Evolutionary conservation across 192 early-diverging fungal genomes (phyloP).

Genomic region (Linnemannia exigua): DNA sequence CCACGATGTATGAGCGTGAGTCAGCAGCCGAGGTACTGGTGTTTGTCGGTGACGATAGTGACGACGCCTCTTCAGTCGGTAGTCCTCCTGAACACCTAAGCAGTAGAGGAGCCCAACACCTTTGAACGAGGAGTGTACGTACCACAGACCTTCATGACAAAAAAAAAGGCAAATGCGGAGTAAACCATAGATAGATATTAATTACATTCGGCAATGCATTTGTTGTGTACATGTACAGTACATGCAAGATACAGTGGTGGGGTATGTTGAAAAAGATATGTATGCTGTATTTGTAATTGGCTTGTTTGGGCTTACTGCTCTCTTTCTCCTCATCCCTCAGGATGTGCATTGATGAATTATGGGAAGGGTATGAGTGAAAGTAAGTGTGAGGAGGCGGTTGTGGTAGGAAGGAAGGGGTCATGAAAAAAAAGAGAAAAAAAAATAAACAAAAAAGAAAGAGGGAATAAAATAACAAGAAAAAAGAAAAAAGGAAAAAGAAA

Average conservation of each 20-base stretch:
- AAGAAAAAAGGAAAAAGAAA: conserved; percentile 5
- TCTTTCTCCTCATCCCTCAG: neutral
- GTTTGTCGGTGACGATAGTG: neutral
- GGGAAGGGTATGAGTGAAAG: neutral
- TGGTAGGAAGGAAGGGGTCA: neutral
- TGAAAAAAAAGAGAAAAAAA: neutral
- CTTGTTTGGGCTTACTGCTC: neutral
- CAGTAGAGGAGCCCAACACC: neutral
- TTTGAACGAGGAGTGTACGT: neutral
- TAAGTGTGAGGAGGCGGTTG: neutral
- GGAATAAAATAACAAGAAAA: neutral
- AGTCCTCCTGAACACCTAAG: neutral
- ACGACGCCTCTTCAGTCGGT: neutral
- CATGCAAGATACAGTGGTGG: neutral
- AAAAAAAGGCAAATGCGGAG: too few species aligned
- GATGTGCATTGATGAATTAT: neutral
- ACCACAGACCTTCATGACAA: neutral
- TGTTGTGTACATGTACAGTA: neutral
- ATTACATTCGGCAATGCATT: neutral
- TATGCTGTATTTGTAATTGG: neutral
- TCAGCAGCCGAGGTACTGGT: neutral
- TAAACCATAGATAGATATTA: neutral
- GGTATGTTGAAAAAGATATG: neutral
- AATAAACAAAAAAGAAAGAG: neutral
- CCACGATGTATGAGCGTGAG: neutral